Evolutionary conservation across 2,329 filamentous ascomycete species (phyloP), one percentile per base, ranked within the genome.

Genomic region (Trichophyton schoenleinii): DNA sequence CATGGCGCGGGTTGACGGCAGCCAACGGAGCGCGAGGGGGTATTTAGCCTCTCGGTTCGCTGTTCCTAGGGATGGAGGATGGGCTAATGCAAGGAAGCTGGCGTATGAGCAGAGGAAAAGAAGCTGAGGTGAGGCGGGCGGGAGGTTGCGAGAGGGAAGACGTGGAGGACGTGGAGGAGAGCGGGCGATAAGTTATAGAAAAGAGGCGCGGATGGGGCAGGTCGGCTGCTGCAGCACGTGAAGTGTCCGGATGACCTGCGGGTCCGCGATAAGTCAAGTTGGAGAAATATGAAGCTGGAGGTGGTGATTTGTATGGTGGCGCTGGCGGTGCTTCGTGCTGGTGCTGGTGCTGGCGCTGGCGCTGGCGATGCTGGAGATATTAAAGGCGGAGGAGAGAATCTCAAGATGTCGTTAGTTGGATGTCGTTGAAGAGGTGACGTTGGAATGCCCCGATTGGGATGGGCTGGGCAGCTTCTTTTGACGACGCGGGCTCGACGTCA

Each of bases 181-280:
- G 55, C 9, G 28, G 52, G 42, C 20, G 28, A 44, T 15, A 44
- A 44, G 15, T 44, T 44, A 11, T 55, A 55, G 52, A 55, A 55
- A 38, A 38, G 52, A 46, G 57, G 41, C 41, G 55, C 55, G 57
- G 41, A 58, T 36, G 57, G 53, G 31, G 31, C 28, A 58, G 36
- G 57, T 42, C 41, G 57, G 57, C 36, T 59, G 41, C 41, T 46
- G 60, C 52, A 36, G 49, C 60, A 62, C 62, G 60, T 62, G 62
- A 60, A 57, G 15, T 63, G 62, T 63, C 62, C 62, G 53, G 62
- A 58, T 63, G 62, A 63, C 62, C 62, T 55, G 52, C 52, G 52
- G 52, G 52, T 55, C 52, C 52, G 44, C 9, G 22, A 53, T 15
- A 34, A 31, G 48, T 28, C 15, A 28, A 53, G 11, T 28, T 20